Evolutionary conservation across 116 monocot species (phyloP).

Genomic region (Iris pallida): DNA sequence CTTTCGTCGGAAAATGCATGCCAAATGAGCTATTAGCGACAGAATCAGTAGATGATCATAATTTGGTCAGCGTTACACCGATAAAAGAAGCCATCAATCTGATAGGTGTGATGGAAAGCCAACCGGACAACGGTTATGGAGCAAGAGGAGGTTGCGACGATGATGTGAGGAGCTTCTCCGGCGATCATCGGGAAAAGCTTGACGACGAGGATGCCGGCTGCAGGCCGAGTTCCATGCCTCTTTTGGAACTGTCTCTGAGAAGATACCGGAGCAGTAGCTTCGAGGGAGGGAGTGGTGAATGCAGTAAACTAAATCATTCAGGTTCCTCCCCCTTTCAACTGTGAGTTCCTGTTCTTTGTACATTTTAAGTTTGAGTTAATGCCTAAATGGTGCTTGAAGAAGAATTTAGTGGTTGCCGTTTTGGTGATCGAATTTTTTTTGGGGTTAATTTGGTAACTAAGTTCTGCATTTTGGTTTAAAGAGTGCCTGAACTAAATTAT

Average conservation of each 20-base stretch:
- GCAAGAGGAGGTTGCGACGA: background rate
- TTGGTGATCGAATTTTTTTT: too few relatives aligned
- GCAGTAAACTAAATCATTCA: conserved; percentile 59
- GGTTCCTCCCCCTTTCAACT: conserved; percentile 58
- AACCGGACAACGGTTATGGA: conserved; percentile 1
- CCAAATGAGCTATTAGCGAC: background rate
- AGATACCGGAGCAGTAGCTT: conserved; percentile 20
- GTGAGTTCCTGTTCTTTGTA: conserved; percentile 10
- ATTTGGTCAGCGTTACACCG: background rate
- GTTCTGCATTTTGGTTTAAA: too few relatives aligned
- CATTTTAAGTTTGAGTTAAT: too few relatives aligned
- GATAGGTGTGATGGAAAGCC: conserved; percentile 29
- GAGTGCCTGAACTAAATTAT: too few relatives aligned
- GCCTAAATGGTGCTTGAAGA: too few relatives aligned
- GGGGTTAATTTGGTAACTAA: too few relatives aligned
- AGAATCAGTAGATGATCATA: background rate
- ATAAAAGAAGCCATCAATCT: conserved; percentile 36
- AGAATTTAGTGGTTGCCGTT: too few relatives aligned
- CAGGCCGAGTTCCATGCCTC: conserved; percentile 16
- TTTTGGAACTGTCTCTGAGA: conserved; percentile 63
- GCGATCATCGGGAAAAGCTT: conserved; percentile 2
- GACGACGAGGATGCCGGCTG: conserved; percentile 6
- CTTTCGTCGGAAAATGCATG: background rate
- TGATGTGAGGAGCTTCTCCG: background rate
- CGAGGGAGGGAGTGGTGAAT: conserved; percentile 36